Conservation (phyloP, 108 stramenopile genomes). For the Cyclostephanos tholiformis region DNA sequence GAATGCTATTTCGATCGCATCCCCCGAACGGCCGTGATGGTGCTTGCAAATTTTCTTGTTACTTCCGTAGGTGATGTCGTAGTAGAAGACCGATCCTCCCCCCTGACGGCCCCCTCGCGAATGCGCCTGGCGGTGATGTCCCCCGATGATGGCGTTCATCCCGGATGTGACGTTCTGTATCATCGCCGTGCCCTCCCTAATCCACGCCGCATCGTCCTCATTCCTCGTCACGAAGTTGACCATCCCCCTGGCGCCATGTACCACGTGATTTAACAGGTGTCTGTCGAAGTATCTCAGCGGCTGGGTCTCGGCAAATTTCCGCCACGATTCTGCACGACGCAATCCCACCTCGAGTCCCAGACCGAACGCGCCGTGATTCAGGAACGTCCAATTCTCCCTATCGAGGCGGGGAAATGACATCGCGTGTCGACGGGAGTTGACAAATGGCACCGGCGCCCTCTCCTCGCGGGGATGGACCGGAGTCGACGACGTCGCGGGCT, state of each 20-base stretch:
- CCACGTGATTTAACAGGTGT: constrained; percentile 71
- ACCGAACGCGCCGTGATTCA: constrained; percentile 67
- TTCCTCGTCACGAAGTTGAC: constrained; percentile 52
- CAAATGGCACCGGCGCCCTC: constrained; percentile 23
- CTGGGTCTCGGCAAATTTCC: constrained; percentile 64
- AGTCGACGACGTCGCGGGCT: background rate
- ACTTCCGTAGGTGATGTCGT: constrained; percentile 75
- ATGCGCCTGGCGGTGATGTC: constrained; percentile 43
- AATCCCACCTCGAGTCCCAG: constrained; percentile 58
- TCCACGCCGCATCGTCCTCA: constrained; percentile 11
- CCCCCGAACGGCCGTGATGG: constrained; percentile 36
- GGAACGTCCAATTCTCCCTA: constrained; percentile 34
- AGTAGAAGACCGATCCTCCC: constrained; percentile 51
- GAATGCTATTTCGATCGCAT: constrained; percentile 68
- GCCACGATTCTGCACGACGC: constrained; percentile 66
- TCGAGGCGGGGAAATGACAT: constrained; percentile 25
- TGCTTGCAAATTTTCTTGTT: constrained; percentile 72
- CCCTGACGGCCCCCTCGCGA: background rate
- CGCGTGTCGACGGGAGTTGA: constrained; percentile 5
- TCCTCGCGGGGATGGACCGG: background rate
- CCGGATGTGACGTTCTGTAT: constrained; percentile 62
- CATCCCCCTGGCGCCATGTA: constrained; percentile 54
- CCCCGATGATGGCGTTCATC: constrained; percentile 66
- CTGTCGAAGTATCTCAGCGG: constrained; percentile 77
- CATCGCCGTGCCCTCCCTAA: constrained; percentile 43